Evolutionary conservation across 78 protist genomes (phyloP), one percentile per base, ranked within the genome.

Genomic region (Dictyostelium citrinum): DNA sequence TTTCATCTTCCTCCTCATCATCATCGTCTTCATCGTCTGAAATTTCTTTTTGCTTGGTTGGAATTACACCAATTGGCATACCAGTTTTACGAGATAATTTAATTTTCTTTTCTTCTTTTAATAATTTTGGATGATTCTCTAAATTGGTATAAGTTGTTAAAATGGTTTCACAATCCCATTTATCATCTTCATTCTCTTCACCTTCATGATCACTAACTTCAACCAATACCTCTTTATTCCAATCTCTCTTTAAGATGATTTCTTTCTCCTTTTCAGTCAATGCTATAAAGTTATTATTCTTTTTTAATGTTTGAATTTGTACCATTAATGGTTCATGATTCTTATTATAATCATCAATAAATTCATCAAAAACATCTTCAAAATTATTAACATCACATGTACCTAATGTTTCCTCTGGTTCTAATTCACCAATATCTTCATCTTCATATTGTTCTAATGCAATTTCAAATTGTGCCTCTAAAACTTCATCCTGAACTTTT

Each of bases 131-230:
- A 81, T 95, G 97, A 78, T 95, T 95, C 22, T 95, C 78, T 2
- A 95, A 46, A 74, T 93, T 93, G 20, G 97, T 46, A 70, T 92
- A 95, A 61, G 97, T 95, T 3, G 95, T 80, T 20, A 91, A 35
- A 33, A 95, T 91, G 68, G 97, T 84, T 58, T 95, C 95, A 45
- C 91, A 81, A 78, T 95, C 97, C 96, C 96, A 91, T 46, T 75
- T 55, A 8, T 90, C 85, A 11, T 77, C n/a, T 58, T 95, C 93
- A 41, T 95, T 80, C 22, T 60, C 86, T 45, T 91, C 90, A 80
- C 24, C 83, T 49, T 82, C 82, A 49, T 35, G 8, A 16, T 72
- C 88, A 17, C 80, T 77, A 29, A 55, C 84, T 22, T 39, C 64
- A 3, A 49, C 83, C 10, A 78, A 49, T 24, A 49, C 86, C 17